phyloP scores from a whole-genome alignment of 306 rosid species.

The Erythrophleum fordii region DNA sequence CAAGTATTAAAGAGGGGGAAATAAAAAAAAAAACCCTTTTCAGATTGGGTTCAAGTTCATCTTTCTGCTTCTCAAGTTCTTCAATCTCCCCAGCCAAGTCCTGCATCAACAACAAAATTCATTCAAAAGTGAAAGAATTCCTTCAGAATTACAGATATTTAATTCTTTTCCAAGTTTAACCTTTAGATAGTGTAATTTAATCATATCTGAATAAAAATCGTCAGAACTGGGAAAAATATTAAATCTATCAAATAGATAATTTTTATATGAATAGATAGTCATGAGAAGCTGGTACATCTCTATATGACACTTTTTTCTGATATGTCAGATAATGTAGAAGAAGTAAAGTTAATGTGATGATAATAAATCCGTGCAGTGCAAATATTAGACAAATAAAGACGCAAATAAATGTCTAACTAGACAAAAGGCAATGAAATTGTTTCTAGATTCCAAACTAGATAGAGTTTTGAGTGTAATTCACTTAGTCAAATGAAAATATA shows the following conservation, averaged over 20 bases:
- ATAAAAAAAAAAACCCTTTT: conserved; percentile 59
- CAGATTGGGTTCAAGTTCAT: conserved; percentile 73
- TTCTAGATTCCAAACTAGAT: not conserved
- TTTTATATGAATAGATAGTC: not conserved
- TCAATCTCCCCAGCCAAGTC: conserved; percentile 69
- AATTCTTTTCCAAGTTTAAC: not conserved
- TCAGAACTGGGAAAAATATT: not conserved
- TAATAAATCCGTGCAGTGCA: not conserved
- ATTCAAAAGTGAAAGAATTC: conserved; percentile 28
- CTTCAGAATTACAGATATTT: not conserved
- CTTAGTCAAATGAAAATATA: not conserved
- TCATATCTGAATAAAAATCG: not conserved
- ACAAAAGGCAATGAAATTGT: not conserved
- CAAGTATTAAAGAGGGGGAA: conserved; percentile 8
- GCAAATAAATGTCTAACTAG: conserved; percentile 11
- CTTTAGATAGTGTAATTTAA: not conserved
- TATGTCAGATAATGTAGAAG: not conserved
- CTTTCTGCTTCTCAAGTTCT: conserved; percentile 74
- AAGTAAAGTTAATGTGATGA: conserved; percentile 3
- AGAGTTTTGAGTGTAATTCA: not conserved
- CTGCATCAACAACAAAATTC: conserved; percentile 52
- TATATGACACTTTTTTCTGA: not conserved
- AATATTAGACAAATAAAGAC: not conserved
- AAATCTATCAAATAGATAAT: not conserved
- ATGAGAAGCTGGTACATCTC: not conserved